Conservation (phyloP, 2,329 filamentous ascomycete genomes). For the Ophiostoma ips region DNA sequence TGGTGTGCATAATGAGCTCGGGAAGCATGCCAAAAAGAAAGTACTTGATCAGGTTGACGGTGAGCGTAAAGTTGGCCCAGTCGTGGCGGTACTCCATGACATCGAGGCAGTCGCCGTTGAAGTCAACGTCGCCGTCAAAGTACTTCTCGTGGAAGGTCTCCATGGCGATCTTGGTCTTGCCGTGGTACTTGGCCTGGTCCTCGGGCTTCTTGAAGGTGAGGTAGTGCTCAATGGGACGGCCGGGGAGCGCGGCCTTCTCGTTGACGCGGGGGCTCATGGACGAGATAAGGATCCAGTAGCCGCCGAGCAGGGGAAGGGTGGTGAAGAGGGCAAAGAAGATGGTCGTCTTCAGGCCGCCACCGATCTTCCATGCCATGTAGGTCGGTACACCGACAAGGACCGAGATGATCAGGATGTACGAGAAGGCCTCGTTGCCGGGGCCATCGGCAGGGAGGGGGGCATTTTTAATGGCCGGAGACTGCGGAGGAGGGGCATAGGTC, state of each 20-base stretch:
- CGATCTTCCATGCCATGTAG: constrained; percentile 70
- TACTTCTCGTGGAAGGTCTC: constrained; percentile 98
- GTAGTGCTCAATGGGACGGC: constrained; percentile 82
- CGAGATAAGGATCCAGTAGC: constrained; percentile 72
- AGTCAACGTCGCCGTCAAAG: constrained; percentile 86
- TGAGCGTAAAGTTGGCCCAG: constrained; percentile 62
- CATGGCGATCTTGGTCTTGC: constrained; percentile 70
- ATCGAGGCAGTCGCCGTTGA: constrained; percentile 87
- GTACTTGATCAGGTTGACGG: constrained; percentile 13
- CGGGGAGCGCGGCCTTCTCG: constrained; percentile 78
- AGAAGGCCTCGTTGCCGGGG: constrained; percentile 73
- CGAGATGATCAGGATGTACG: constrained; percentile 61
- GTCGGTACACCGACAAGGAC: constrained; percentile 58
- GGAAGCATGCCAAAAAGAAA: constrained; percentile 14
- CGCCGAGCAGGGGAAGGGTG: constrained; percentile 62
- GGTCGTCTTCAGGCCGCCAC: constrained; percentile 76
- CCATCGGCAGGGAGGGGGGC: constrained; percentile 84
- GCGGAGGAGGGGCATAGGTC: not conserved
- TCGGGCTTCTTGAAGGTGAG: constrained; percentile 61
- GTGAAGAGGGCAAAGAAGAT: constrained; percentile 75
- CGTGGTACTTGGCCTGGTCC: constrained; percentile 53
- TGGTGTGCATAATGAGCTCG: constrained; percentile 14
- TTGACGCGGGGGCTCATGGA: constrained; percentile 76
- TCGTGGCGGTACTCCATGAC: constrained; percentile 89
- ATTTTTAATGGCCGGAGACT: constrained; percentile 89